Base-by-base conservation (phyloP, 2,329 filamentous ascomycete species). In the Leptographium lundbergii region DNA sequence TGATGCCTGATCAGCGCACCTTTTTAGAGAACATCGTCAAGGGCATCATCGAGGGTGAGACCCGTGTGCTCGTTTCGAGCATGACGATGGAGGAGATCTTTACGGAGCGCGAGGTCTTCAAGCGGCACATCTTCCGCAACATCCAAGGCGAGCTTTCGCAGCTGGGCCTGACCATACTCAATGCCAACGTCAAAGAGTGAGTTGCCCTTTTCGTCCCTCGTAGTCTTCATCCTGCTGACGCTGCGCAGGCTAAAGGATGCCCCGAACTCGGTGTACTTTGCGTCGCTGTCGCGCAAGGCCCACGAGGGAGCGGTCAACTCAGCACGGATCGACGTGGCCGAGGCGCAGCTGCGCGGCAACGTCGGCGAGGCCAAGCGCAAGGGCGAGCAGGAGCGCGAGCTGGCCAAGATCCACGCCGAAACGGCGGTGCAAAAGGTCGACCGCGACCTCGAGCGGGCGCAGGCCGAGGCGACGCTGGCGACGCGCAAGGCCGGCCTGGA, bases 11-110 rank as follows among this genome's bases (percentile, higher is more conserved):
- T 19, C 73, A 71, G 42, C 66, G 74, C 71, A 63, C 80, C 58
- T 88, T 92, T 72, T 84, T 94, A 19, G 86, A 88, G 67, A 88
- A 88, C 65, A 95, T 95, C 62, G 86, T 95, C 71, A 92, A 90
- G 71, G 89, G 89, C 61, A 91, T 95, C 70, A 94, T 95, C 65
- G 89, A 95, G 70, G 90, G 90, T 62, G 90, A 95, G 71, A 91
- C 88, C 1, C 81, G 90, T 60, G 87, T 89, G 6, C 83, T 95
- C 57, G 88, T 95, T 50, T 89, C 85, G 0, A 86, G 83, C 65
- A 92, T 95, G 88, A 91, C 88, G n/a, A 92, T 94, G 87, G 89
- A 92, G 69, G 89, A 94, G 71, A 88, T 95, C 61, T 71, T 70
- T 57, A 67, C 66, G 36, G 68, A 68, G 63, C 66, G 69, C 36